Percentiles rank a stretch among this genome's conserved stretches.
Evolutionary conservation across 768 basidiomycete species (phyloP).

Genomic region (Lactifluus volemus): DNA sequence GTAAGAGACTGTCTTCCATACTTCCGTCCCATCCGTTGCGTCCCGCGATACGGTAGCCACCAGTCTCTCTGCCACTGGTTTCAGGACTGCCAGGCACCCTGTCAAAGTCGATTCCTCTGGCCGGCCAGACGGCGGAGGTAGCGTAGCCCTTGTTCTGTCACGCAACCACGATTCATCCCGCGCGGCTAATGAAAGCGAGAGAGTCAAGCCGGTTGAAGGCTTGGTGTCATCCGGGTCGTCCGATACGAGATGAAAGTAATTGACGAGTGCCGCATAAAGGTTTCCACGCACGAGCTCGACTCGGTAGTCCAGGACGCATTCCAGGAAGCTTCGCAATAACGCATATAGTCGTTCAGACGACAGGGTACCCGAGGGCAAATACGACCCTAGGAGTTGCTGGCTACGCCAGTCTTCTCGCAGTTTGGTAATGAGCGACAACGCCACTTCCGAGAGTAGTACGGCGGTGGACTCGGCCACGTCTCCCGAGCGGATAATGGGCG

Average conservation of each 20-base stretch:
- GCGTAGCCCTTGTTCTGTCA: conserved; percentile 8
- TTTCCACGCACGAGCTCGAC: conserved; percentile 88
- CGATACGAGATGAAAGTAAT: conserved; percentile 73
- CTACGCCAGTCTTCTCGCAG: conserved; percentile 76
- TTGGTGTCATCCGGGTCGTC: conserved; percentile 16
- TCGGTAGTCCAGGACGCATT: conserved; percentile 67
- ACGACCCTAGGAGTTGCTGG: conserved; percentile 59
- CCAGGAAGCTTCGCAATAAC: conserved; percentile 65
- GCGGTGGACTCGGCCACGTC: conserved; percentile 65
- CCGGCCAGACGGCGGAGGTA: conserved; percentile 25
- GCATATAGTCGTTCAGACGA: conserved; percentile 73
- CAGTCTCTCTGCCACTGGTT: conserved; percentile 60
- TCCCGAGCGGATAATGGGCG: conserved; percentile 53
- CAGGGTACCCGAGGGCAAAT: conserved; percentile 54
- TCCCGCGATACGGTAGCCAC: conserved; percentile 73
- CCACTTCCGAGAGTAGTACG: conserved; percentile 74
- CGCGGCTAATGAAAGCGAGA: not conserved
- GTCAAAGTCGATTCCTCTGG: conserved; percentile 23
- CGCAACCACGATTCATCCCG: conserved; percentile 19
- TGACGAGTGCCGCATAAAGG: conserved; percentile 85
- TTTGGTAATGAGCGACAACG: conserved; percentile 77
- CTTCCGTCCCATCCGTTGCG: conserved; percentile 89
- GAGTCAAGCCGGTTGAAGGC: not conserved
- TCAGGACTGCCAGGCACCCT: conserved; percentile 60
- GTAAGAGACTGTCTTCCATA: conserved; percentile 95